Base-by-base conservation (phyloP, 1,284 basidiomycete species). In the Fomitopsis schrenkii region DNA sequence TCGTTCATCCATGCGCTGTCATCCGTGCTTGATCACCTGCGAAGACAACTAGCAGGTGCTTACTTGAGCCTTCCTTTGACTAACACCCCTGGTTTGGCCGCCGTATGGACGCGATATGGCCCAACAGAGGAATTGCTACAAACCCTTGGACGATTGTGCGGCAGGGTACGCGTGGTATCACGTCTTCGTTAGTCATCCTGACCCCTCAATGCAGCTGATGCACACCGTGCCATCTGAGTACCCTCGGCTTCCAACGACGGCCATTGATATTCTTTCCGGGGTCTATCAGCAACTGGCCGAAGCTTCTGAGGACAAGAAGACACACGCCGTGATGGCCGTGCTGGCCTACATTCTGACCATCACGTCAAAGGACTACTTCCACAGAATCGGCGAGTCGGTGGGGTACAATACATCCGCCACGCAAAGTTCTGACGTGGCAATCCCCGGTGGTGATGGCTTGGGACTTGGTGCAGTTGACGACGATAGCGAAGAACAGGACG, bases 1-100 rank as follows among this genome's bases (percentile, higher is more conserved):
- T 85, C 88, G 6, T 88, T 91, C 66, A 78, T 80, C 0, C 87
- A 92, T 68, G 78, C 83, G 0, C 73, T 91, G 5, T 83, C 86
- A 1, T 82, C 81, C 0, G 76, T 83, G 9, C 72, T 90, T 7
- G 58, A 58, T 19, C 14, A 28, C 42, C 48, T 58, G 12, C 33
- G 52, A 0, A 26, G 26, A n/a, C 28, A 28, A 17, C 8, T 59
- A 15, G 52, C 52, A 9, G 35, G 35, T 7, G 9, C n/a, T 9
- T 8, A 36, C 17, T 52, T 19, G 38, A 42, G 40, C 38, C 26
- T 28, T 28, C 36, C 6, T 22, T 42, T 6, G 54, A 60, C 6
- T 30, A 63, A 67, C 54, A 46, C 63, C n/a, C 55, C 66, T n/a
- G 70, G 72, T 17, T 67, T 87, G 1, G 74, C 79, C 15, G 75